Evolutionary conservation across 2,329 filamentous ascomycete species (phyloP).

Genomic region (Immersiporthe knoxdaviesiana): DNA sequence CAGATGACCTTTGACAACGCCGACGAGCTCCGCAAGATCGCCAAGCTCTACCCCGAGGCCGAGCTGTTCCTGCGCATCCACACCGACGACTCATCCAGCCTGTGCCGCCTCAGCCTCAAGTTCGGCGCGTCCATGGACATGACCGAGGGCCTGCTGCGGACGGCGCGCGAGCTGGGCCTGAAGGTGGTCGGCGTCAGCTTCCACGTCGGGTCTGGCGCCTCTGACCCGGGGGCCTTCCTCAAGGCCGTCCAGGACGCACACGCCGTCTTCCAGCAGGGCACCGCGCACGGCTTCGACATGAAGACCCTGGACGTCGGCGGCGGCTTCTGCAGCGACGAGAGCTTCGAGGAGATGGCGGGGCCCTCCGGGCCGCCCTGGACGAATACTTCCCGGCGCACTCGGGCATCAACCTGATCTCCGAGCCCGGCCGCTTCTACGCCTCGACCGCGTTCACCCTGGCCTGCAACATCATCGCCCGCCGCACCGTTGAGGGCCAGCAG

Average conservation of each 20-base stretch:
- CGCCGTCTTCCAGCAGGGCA: constrained; percentile 83
- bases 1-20: constrained; percentile 99
- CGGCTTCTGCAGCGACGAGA: constrained; percentile 81
- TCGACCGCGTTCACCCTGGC: constrained; percentile 91
- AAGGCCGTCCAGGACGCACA: constrained; percentile 91
- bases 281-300: constrained; percentile 74
- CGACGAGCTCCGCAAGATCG: constrained; percentile 98
- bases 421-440: constrained; percentile 96
- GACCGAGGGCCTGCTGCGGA: constrained; percentile 73
- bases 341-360: constrained; percentile 89
- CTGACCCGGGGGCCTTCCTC: constrained; percentile 87
- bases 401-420: constrained; percentile 84
- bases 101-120: constrained; percentile 96
- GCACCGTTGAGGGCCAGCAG: constrained; percentile 75
- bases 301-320: constrained; percentile 93
- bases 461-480: constrained; percentile 93
- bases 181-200: constrained; percentile 97
- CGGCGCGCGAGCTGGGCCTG: constrained; percentile 81
- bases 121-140: constrained; percentile 90
- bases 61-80: constrained; percentile 93
- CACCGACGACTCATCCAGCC: constrained; percentile 91
- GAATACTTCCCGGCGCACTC: constrained; percentile 78
- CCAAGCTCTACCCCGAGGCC: constrained; percentile 84
- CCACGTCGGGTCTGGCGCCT: constrained; percentile 95
- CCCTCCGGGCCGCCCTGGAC: constrained; percentile 79